Evolutionary conservation across 2,329 filamentous ascomycete genomes (phyloP).

Genomic region (Diplodia mutila): DNA sequence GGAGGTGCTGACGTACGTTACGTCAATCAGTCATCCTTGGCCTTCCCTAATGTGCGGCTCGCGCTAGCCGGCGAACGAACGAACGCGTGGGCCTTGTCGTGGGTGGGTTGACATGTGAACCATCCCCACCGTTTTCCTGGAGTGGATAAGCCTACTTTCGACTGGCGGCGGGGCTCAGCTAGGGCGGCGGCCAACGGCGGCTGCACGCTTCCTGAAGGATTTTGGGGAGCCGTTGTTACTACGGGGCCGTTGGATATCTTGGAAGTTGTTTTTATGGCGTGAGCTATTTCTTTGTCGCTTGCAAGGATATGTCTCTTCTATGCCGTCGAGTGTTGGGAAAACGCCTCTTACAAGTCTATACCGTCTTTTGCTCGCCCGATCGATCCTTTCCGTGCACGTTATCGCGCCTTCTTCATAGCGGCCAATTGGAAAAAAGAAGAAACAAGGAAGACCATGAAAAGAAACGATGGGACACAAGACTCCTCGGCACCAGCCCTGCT

Average conservation of each 20-base stretch:
- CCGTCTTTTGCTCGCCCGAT: slow-evolving; percentile 1
- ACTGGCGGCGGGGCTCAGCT: neutral
- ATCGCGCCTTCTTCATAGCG: neutral
- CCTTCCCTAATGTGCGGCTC: neutral
- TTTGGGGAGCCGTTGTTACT: neutral
- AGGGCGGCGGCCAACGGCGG: neutral
- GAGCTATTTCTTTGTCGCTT: neutral
- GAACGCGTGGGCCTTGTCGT: neutral
- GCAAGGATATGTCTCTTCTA: neutral
- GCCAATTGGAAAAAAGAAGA: neutral
- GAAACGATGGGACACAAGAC: neutral
- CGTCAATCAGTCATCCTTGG: neutral
- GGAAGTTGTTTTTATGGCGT: neutral
- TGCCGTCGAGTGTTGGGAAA: neutral
- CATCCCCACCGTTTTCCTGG: neutral
- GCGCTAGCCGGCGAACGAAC: neutral
- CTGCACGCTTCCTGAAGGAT: neutral
- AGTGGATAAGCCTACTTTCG: neutral
- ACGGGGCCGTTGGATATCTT: neutral
- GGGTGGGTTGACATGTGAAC: neutral
- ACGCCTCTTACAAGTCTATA: neutral
- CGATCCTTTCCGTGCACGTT: neutral
- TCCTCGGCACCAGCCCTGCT: neutral
- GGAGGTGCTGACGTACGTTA: neutral
- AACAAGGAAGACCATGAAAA: neutral